Conservation (phyloP, 2,329 filamentous ascomycete species). For the Corniculantispora saksenae region DNA sequence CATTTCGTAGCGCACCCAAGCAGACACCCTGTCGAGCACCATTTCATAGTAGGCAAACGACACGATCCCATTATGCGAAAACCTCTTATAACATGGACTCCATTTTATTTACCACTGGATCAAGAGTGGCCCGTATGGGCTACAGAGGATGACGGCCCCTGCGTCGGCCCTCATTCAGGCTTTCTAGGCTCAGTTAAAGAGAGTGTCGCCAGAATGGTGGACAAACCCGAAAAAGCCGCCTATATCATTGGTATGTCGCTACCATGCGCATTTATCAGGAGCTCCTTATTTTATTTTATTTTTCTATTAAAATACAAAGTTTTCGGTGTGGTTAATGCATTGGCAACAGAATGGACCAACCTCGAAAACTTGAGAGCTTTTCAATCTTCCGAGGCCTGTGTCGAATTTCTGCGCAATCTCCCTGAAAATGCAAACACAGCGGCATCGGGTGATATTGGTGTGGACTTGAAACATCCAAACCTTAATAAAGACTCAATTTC, state of each 20-base stretch:
- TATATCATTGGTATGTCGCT: slow-evolving; percentile 22
- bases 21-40: no score
- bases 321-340: no score
- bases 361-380: slow-evolving; percentile 23
- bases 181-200: no score
- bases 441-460: neutral
- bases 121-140: slow-evolving; percentile 27
- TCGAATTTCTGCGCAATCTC: slow-evolving; percentile 24
- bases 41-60: no score
- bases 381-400: slow-evolving; percentile 23
- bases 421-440: neutral
- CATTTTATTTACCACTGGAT: slow-evolving; percentile 25
- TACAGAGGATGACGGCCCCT: neutral
- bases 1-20: no score
- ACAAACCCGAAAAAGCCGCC: slow-evolving; percentile 24
- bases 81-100: slow-evolving; percentile 23
- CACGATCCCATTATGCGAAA: no score
- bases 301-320: no score
- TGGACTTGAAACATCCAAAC: no score
- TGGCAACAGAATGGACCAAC: slow-evolving; percentile 21
- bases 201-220: slow-evolving; percentile 24
- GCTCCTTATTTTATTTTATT: no score
- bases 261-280: no score
- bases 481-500: no score
- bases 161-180: no score